A percentile compares a stretch with the other conserved stretches of the same genome.
phyloP scores from a whole-genome alignment of 192 early-diverging fungal genomes.

The Podila epicladia region DNA sequence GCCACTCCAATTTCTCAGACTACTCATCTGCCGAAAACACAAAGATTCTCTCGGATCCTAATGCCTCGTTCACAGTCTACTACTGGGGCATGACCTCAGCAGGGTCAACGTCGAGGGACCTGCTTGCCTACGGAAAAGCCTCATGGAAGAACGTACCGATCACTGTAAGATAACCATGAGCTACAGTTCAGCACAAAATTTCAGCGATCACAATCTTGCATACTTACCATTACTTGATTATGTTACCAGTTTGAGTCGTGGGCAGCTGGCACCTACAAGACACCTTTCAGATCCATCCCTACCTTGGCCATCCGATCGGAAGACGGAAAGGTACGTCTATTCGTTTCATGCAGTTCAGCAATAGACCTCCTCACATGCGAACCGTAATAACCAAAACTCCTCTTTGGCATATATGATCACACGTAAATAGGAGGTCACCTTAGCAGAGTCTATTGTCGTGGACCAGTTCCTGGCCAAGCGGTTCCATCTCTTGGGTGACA shows the following conservation, averaged over 20 bases:
- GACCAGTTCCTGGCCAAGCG: slow-evolving; percentile 33
- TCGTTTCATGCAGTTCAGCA: not conserved
- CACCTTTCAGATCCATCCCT: slow-evolving; percentile 31
- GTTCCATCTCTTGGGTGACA: slow-evolving; percentile 29
- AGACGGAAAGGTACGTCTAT: slow-evolving; percentile 21
- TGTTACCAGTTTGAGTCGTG: slow-evolving; percentile 6
- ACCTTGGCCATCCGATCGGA: slow-evolving; percentile 10
- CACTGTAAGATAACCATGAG: not conserved
- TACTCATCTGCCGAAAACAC: slow-evolving; percentile 19
- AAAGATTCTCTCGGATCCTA: slow-evolving; percentile 11
- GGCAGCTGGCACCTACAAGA: slow-evolving; percentile 7
- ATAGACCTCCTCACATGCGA: no score
- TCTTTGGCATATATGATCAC: not conserved
- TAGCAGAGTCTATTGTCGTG: slow-evolving; percentile 30
- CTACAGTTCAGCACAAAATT: no score
- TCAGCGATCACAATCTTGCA: no score
- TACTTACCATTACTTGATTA: not conserved
- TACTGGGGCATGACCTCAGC: slow-evolving; percentile 25
- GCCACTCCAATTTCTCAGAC: slow-evolving; percentile 1
- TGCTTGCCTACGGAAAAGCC: slow-evolving; percentile 32
- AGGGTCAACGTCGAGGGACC: slow-evolving; percentile 18
- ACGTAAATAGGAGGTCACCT: slow-evolving; percentile 6
- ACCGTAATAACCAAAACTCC: no score
- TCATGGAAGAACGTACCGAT: slow-evolving; percentile 22
- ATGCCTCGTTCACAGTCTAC: slow-evolving; percentile 11